Conservation (phyloP, 306 rosid species). For the Trifolium dubium region DNA sequence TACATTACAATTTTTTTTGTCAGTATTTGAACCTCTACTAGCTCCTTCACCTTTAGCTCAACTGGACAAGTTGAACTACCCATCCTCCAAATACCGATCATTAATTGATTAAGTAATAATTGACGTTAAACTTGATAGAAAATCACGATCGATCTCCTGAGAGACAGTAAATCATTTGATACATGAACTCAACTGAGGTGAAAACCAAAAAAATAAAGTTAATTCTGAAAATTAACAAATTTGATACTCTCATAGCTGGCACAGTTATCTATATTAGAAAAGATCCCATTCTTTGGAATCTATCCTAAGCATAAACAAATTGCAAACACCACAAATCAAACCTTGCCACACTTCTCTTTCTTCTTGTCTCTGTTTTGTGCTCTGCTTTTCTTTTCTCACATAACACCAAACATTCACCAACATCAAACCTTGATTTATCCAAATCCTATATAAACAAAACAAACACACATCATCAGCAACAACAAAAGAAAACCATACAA, state of each 20-base stretch:
- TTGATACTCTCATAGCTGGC: neutral
- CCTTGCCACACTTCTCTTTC: constrained; percentile 17
- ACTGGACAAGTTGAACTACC: too few relatives aligned
- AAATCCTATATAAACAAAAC: constrained; percentile 5
- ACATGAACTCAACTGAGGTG: too few relatives aligned
- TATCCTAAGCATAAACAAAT: constrained; percentile 29
- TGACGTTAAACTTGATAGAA: too few relatives aligned
- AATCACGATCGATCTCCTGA: too few relatives aligned
- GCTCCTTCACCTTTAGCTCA: too few relatives aligned
- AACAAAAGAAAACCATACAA: neutral
- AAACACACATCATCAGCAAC: neutral
- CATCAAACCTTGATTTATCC: constrained; percentile 10
- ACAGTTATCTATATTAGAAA: constrained; percentile 36
- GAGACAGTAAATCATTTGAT: too few relatives aligned
- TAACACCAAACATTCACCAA: neutral
- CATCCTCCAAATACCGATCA: too few relatives aligned
- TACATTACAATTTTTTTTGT: too few relatives aligned
- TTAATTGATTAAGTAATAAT: too few relatives aligned
- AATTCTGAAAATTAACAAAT: neutral
- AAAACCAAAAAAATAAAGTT: neutral
- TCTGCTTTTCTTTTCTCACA: neutral
- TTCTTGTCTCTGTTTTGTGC: constrained; percentile 5
- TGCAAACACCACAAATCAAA: constrained; percentile 17
- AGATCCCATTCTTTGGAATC: constrained; percentile 51
- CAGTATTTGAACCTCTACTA: too few relatives aligned